A percentile compares a stretch with the other conserved stretches of the same genome.
Evolutionary conservation across 441 rosid species (phyloP).

Genomic region (Euphorbia schlechtendalii): DNA sequence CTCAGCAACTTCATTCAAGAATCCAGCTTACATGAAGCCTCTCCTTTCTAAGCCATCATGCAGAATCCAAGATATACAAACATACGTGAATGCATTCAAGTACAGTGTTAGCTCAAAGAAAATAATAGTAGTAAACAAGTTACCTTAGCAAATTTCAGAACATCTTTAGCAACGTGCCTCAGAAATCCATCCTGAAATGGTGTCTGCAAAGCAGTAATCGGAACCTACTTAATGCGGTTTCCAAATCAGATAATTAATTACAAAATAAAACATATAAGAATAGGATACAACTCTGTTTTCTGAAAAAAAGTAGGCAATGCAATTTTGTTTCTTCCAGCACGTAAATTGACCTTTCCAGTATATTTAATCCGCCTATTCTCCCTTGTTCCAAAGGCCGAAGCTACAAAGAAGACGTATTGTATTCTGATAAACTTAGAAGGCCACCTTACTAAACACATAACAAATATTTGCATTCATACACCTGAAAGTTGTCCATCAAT

Average conservation of each 20-base stretch:
- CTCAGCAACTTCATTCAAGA: conserved; percentile 77
- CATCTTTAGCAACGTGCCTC: conserved; percentile 82
- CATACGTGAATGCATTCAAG: not conserved
- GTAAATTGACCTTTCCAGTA: conserved; percentile 70
- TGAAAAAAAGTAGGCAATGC: not conserved
- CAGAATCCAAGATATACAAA: conserved; percentile 13
- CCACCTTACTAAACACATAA: not conserved
- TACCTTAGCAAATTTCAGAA: conserved; percentile 79
- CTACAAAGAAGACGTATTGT: conserved; percentile 34
- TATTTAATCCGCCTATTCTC: conserved; percentile 65
- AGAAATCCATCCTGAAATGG: conserved; percentile 84
- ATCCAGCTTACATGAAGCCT: conserved; percentile 86
- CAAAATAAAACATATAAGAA: conserved; percentile 1
- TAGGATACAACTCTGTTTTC: conserved; percentile 5
- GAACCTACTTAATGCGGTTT: conserved; percentile 46
- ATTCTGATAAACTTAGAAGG: conserved; percentile 12
- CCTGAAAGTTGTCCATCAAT: conserved; percentile 88
- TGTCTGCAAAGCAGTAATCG: conserved; percentile 72
- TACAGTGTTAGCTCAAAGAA: not conserved
- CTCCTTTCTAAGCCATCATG: conserved; percentile 96
- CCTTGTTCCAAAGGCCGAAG: conserved; percentile 86
- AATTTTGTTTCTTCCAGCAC: conserved; percentile 62
- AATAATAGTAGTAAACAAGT: conserved; percentile 7
- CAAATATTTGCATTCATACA: conserved; percentile 19
- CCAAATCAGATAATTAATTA: conserved; percentile 15